Evolutionary conservation across 306 rosid genomes (phyloP).

Genomic region (Pyrus communis): DNA sequence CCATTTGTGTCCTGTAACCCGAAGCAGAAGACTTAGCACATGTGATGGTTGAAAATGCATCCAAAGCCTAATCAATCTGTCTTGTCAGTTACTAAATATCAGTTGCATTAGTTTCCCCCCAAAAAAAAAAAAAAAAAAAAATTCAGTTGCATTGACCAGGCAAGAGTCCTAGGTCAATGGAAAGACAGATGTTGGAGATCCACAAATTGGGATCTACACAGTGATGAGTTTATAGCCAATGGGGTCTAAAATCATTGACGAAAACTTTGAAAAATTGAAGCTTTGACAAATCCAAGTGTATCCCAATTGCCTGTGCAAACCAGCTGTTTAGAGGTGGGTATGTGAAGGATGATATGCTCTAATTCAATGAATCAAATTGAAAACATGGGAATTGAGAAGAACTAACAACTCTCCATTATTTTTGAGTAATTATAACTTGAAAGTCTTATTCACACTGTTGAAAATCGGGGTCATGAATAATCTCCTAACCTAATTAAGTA

Average conservation of each 20-base stretch:
- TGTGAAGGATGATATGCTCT: background rate
- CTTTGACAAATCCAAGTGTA: background rate
- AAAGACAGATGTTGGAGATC: constrained; percentile 2
- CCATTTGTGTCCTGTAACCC: background rate
- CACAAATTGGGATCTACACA: constrained; percentile 1
- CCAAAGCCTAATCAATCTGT: background rate
- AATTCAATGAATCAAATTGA: background rate
- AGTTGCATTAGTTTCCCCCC: too few species aligned
- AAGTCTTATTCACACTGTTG: background rate
- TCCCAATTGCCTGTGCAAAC: background rate
- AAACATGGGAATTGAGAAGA: background rate
- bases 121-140: too few species aligned
- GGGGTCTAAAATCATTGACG: background rate
- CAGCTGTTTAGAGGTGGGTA: background rate
- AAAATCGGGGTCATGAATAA: background rate
- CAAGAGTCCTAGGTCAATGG: background rate
- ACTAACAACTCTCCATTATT: background rate
- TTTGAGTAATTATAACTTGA: background rate
- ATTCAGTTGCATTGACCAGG: constrained; percentile 3
- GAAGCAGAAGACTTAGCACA: background rate
- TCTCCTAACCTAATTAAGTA: background rate
- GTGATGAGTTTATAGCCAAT: background rate
- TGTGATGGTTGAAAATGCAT: background rate
- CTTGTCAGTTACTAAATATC: background rate
- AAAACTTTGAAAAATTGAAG: background rate